phyloP scores from a whole-genome alignment of 176 grass and related monocot genomes.

The Thinopyrum elongatum region DNA sequence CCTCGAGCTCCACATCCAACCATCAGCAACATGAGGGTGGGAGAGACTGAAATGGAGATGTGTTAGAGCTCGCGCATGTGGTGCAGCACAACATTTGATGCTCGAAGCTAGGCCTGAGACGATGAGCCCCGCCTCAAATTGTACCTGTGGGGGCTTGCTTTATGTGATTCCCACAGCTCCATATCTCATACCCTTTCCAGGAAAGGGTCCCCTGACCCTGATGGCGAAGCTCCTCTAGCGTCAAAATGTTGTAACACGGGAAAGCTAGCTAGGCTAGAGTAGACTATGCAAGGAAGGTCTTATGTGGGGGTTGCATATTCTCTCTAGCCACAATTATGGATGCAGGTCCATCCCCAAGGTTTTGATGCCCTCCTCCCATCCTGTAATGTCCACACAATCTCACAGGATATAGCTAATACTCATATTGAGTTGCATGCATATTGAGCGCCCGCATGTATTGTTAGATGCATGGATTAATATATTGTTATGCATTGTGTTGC shows the following conservation, averaged over 20 bases:
- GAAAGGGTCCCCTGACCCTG: slow-evolving; percentile 4
- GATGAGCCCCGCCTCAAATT: slow-evolving; percentile 37
- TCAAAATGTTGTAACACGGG: slow-evolving; percentile 44
- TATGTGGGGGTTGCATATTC: slow-evolving; percentile 68
- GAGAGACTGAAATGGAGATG: slow-evolving; percentile 9
- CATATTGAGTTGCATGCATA: background rate
- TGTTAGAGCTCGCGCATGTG: slow-evolving; percentile 24
- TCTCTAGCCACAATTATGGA: slow-evolving; percentile 39
- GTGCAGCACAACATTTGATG: slow-evolving; percentile 38
- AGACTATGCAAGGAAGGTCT: slow-evolving; percentile 56
- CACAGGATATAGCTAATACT: background rate
- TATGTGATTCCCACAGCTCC: slow-evolving; percentile 43
- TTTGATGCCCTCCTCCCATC: slow-evolving; percentile 37
- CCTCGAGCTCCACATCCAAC: too few relatives aligned
- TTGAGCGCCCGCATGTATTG: background rate
- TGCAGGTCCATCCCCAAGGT: slow-evolving; percentile 30
- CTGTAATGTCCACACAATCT: slow-evolving; percentile 36
- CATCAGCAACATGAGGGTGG: background rate
- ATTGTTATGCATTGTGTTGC: background rate
- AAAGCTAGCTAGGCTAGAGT: slow-evolving; percentile 1
- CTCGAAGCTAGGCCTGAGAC: slow-evolving; percentile 4
- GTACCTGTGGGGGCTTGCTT: slow-evolving; percentile 26
- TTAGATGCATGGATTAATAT: background rate
- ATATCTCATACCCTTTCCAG: background rate
- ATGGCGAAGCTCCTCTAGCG: slow-evolving; percentile 22